Conservation (phyloP, 2,329 filamentous ascomycete genomes). For the Malbranchea zuffiana region DNA sequence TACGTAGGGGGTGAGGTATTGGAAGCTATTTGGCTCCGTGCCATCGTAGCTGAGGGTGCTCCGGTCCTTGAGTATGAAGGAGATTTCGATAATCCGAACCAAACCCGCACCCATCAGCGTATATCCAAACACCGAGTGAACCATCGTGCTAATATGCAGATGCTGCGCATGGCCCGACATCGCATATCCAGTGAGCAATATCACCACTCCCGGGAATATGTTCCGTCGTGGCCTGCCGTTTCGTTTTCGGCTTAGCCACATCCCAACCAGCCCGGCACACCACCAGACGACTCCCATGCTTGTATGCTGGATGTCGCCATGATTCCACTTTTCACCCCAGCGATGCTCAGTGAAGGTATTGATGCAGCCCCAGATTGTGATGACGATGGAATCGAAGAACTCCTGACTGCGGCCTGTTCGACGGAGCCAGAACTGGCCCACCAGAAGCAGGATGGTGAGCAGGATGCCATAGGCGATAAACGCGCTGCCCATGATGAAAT, state of each 20-base stretch:
- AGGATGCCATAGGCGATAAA: slow-evolving; percentile 91
- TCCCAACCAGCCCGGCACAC: slow-evolving; percentile 78
- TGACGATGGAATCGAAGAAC: slow-evolving; percentile 87
- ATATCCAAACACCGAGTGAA: slow-evolving; percentile 85
- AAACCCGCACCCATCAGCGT: slow-evolving; percentile 84
- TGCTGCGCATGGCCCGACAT: slow-evolving; percentile 89
- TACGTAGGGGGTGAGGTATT: slow-evolving; percentile 60
- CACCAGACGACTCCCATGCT: slow-evolving; percentile 99
- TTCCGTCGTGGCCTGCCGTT: slow-evolving; percentile 83
- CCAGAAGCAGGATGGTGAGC: slow-evolving; percentile 72
- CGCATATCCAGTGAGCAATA: slow-evolving; percentile 84
- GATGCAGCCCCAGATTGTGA: slow-evolving; percentile 89
- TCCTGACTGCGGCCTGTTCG: slow-evolving; percentile 81
- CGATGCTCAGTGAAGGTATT: slow-evolving; percentile 97
- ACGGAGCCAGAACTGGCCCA: slow-evolving; percentile 78
- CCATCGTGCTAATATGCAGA: slow-evolving; percentile 71
- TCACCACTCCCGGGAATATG: slow-evolving; percentile 81
- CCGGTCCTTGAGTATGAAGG: slow-evolving; percentile 71
- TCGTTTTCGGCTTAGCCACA: slow-evolving; percentile 80
- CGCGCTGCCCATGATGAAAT: slow-evolving; percentile 97
- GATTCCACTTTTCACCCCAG: slow-evolving; percentile 81
- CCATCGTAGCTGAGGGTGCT: slow-evolving; percentile 55
- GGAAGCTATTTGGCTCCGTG: slow-evolving; percentile 59
- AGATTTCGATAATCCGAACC: slow-evolving; percentile 78
- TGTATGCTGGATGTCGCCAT: slow-evolving; percentile 93